phyloP scores from a whole-genome alignment of 139 green algal genomes.

The Chlamydomonas incerta region DNA sequence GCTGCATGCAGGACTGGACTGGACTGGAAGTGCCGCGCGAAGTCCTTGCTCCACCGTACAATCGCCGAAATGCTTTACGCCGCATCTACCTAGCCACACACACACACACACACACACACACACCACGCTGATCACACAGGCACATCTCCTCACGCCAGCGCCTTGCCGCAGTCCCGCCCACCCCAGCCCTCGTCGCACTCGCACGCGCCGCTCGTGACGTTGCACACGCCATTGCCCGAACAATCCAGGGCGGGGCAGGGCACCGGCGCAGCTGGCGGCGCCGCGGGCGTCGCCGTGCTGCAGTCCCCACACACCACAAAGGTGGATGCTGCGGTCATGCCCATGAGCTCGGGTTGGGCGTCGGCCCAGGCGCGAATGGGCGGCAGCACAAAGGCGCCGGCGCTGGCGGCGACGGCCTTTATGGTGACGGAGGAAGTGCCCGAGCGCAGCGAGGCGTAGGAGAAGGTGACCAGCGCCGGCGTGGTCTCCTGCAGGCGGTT shows the following conservation, averaged over 20 bases:
- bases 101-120: too few relatives aligned
- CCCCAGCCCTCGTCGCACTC: constrained; percentile 45
- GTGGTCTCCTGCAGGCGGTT: constrained; percentile 42
- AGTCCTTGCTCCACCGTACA: too few relatives aligned
- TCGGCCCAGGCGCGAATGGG: constrained; percentile 63
- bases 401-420: constrained; percentile 65
- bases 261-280: constrained; percentile 4
- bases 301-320: constrained; percentile 37
- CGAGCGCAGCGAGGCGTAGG: constrained; percentile 46
- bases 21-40: too few relatives aligned
- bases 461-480: constrained; percentile 52
- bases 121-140: too few relatives aligned
- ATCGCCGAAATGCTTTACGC: too few relatives aligned
- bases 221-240: constrained; percentile 59
- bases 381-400: constrained; percentile 63
- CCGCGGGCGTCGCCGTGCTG: background rate
- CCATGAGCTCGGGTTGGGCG: constrained; percentile 67
- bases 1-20: too few relatives aligned
- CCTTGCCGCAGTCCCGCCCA: too few relatives aligned
- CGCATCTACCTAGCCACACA: too few relatives aligned
- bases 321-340: constrained; percentile 38
- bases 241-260: constrained; percentile 50
- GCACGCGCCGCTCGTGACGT: constrained; percentile 44
- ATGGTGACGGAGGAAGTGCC: constrained; percentile 62
- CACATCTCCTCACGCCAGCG: too few relatives aligned